A percentile compares a stretch with the other conserved stretches of the same genome.
Evolutionary conservation across 2,329 filamentous ascomycete species (phyloP).

Genomic region (Dactylellina parvicollis): DNA sequence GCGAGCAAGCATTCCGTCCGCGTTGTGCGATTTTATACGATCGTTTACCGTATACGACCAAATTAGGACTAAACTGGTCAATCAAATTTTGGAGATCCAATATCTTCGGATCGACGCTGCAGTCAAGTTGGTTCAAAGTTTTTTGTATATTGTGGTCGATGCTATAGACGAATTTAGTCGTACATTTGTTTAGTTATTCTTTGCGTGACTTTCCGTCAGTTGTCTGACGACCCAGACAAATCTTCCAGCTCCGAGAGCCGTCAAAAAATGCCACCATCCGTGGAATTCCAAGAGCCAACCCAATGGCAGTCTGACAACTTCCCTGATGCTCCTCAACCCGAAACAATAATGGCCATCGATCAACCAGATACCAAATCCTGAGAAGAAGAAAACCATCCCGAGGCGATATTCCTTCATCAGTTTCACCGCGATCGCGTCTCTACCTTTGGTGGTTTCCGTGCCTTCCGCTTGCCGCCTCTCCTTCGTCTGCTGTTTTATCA

Average conservation of each 20-base stretch:
- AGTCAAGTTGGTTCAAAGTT: too few species aligned
- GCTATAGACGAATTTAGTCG: too few species aligned
- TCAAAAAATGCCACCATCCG: constrained; percentile 15
- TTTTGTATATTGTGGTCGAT: too few species aligned
- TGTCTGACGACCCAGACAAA: constrained; percentile 14
- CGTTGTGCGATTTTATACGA: too few species aligned
- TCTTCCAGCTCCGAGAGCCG: neutral
- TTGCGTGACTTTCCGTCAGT: neutral
- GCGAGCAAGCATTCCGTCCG: too few species aligned
- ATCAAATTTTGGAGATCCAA: too few species aligned
- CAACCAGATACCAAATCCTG: constrained; percentile 7
- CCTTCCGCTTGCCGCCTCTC: neutral
- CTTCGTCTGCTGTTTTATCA: neutral
- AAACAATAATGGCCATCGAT: constrained; percentile 6
- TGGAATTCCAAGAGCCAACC: constrained; percentile 4
- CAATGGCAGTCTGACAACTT: neutral
- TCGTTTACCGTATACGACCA: constrained; percentile 36
- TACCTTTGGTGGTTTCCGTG: neutral
- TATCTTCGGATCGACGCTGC: too few species aligned
- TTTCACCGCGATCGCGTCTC: neutral
- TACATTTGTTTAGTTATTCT: constrained; percentile 9
- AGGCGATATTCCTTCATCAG: constrained; percentile 8
- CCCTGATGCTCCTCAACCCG: neutral
- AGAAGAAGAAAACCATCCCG: constrained; percentile 7
- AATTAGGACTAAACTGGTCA: constrained; percentile 1